Evolutionary conservation across 1,284 basidiomycete genomes (phyloP), one percentile per base, ranked within the genome.

Genomic region (Cerioporus squamosus): DNA sequence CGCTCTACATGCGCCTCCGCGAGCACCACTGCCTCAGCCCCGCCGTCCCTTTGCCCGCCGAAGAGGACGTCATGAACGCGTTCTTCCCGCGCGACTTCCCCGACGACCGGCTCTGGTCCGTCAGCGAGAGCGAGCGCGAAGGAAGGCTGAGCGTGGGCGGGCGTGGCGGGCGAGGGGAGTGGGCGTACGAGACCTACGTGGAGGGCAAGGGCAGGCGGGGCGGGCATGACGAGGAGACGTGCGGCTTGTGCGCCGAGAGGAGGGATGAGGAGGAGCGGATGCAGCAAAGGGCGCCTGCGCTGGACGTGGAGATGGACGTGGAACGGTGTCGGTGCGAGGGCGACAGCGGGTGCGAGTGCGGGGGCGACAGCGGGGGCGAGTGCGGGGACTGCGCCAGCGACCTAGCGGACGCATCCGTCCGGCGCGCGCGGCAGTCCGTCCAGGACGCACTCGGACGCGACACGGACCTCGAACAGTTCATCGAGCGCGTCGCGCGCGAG

Each of bases 1-100:
- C 84, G 3, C 66, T 86, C 20, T 85, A 77, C 69, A 79, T 86
- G 75, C 77, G 79, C 8, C 73, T 87, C 15, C 74, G 74, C 39
- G 86, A 87, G 67, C 81, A 84, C 60, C 81, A 82, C 51, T 81
- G 79, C 59, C 74, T 81, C 58, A 75, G 72, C 33, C 78, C 79
- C 33, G 64, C 73, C 24, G 39, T 24, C 2, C 74, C 79, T 1
- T 64, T 70, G 2, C 65, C 69, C 17, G 44, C 62, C 53, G 79
- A 82, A 55, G 79, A 82, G 29, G 79, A 80, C 26, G 76, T 86
- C 60, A 68, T 71, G 47, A 82, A 85, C 55, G 87, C 80, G 5
- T 89, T 82, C 79, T 78, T 88, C 57, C 80, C 81, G 33, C 49
- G 44, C 12, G 55, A 44, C 20, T 63, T 7, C 59, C 68, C 5